Percentiles rank a stretch among this genome's conserved stretches.
Evolutionary conservation across 140 eudicot species (phyloP).

Genomic region (Senecio squalidus): DNA sequence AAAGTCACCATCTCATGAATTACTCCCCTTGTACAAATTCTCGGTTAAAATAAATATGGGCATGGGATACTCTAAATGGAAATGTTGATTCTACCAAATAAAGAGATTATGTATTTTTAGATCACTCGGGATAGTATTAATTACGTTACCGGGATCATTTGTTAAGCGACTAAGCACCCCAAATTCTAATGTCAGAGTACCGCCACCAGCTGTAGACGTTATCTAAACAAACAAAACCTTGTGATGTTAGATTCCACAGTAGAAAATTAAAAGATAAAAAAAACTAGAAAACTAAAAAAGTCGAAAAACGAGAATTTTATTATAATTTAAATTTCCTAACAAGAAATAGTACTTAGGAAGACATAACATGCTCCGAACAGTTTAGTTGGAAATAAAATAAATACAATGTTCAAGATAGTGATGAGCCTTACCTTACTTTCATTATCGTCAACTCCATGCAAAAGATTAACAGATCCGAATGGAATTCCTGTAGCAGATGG

Average conservation of each 20-base stretch:
- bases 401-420: slow-evolving; percentile 11
- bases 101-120: too few relatives aligned
- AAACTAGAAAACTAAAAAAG: not conserved
- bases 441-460: slow-evolving; percentile 89
- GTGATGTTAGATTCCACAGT: slow-evolving; percentile 1
- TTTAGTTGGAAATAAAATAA: not conserved
- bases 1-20: too few relatives aligned
- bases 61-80: too few relatives aligned
- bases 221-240: slow-evolving; percentile 45
- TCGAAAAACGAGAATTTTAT: not conserved
- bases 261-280: not conserved
- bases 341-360: not conserved
- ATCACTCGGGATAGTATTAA: not conserved
- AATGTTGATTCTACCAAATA: too few relatives aligned
- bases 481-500: slow-evolving; percentile 82
- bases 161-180: slow-evolving; percentile 96
- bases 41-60: too few relatives aligned
- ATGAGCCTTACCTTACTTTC: slow-evolving; percentile 85
- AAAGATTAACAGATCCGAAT: slow-evolving; percentile 85
- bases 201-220: slow-evolving; percentile 99
- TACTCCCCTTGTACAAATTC: too few relatives aligned
- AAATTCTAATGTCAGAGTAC: slow-evolving; percentile 89
- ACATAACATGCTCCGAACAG: not conserved
- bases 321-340: not conserved
- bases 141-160: slow-evolving; percentile 76